Conservation (phyloP, 192 early-diverging fungal genomes). For the Coemansia sp. region DNA sequence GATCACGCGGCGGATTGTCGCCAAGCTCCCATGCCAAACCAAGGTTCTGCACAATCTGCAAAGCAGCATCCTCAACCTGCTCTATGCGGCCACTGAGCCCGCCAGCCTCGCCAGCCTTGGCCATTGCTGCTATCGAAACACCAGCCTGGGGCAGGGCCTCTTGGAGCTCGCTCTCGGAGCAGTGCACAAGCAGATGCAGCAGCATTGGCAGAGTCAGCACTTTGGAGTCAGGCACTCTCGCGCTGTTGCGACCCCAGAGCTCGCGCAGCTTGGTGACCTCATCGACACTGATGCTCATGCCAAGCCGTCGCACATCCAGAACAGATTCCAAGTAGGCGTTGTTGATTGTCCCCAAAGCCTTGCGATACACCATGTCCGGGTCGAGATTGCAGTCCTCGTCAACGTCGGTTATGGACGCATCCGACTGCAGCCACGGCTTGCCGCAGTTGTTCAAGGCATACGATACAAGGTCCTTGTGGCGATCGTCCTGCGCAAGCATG, state of each 20-base stretch:
- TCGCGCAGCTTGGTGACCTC: slow-evolving; percentile 43
- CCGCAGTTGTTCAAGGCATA: slow-evolving; percentile 45
- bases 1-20: slow-evolving; percentile 52
- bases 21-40: slow-evolving; percentile 56
- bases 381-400: slow-evolving; percentile 55
- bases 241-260: slow-evolving; percentile 41
- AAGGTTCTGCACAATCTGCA: slow-evolving; percentile 55
- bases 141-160: slow-evolving; percentile 45
- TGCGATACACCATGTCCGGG: slow-evolving; percentile 54
- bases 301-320: slow-evolving; percentile 46
- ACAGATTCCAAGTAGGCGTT: slow-evolving; percentile 51
- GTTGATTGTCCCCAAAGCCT: slow-evolving; percentile 46
- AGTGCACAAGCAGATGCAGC: slow-evolving; percentile 51
- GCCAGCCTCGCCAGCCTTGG: slow-evolving; percentile 35
- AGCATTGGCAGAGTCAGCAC: slow-evolving; percentile 54
- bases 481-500: slow-evolving; percentile 49
- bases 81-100: slow-evolving; percentile 46
- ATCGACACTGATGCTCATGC: slow-evolving; percentile 50
- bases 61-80: slow-evolving; percentile 53
- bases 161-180: slow-evolving; percentile 50
- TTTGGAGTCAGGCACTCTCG: slow-evolving; percentile 28
- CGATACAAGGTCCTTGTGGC: slow-evolving; percentile 31
- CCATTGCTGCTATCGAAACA: slow-evolving; percentile 44
- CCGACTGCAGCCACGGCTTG: slow-evolving; percentile 36
- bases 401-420: slow-evolving; percentile 33